Conservation (phyloP, 139 green algal species). For the Mesostigma viride region DNA sequence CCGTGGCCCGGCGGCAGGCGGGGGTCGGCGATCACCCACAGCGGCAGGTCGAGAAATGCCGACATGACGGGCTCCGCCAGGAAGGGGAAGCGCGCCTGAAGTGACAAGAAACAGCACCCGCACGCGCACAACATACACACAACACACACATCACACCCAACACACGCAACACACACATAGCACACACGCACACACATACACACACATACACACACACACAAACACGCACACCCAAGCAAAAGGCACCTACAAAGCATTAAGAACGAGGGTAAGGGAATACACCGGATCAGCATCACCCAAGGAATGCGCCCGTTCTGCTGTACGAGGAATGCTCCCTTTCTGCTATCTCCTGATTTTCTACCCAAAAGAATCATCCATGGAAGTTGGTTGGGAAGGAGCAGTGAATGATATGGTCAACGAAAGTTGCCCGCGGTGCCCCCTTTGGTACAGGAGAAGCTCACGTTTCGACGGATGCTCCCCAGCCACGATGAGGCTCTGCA, state of each 20-base stretch:
- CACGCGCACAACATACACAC: neutral
- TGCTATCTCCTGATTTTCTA: neutral
- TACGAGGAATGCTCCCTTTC: neutral
- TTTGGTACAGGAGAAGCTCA: no score
- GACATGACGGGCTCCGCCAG: slow-evolving; percentile 73
- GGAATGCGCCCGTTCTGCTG: neutral
- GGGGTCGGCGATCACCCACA: slow-evolving; percentile 24
- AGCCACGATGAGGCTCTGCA: no score
- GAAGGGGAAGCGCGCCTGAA: slow-evolving; percentile 65
- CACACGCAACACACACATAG: no score
- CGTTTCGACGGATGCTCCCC: no score
- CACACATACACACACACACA: neutral
- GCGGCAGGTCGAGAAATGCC: slow-evolving; percentile 31
- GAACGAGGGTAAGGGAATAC: neutral
- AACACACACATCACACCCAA: no score
- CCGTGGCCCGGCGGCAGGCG: slow-evolving; percentile 39
- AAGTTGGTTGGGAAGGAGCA: no score
- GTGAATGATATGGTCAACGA: no score
- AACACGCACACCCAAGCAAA: neutral
- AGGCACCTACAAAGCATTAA: neutral
- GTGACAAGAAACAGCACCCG: neutral
- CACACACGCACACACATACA: neutral
- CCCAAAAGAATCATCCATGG: no score
- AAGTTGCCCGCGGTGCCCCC: no score
- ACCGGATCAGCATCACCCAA: neutral